Conservation (phyloP, 2,329 filamentous ascomycete species). For the Tolypocladium ophioglossoides region DNA sequence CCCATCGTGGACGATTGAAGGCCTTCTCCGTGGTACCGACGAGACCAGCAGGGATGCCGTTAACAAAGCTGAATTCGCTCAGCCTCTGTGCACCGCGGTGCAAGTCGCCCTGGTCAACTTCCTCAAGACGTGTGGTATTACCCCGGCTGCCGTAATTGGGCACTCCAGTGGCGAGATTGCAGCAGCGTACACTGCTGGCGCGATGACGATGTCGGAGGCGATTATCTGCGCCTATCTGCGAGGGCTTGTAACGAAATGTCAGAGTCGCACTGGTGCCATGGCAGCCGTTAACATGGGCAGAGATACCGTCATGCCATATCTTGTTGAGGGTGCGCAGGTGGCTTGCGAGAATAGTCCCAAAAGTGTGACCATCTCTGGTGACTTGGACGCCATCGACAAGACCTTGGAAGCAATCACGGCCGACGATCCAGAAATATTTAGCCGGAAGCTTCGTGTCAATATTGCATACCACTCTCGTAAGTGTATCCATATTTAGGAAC, state of each 20-base stretch:
- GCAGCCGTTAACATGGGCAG: constrained; percentile 18
- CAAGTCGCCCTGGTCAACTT: constrained; percentile 36
- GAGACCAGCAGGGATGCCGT: constrained; percentile 14
- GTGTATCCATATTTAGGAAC: constrained; percentile 21
- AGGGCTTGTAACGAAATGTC: constrained; percentile 9
- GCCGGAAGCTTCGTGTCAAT: constrained; percentile 29
- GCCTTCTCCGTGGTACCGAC: too few relatives aligned
- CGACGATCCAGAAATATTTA: constrained; percentile 24
- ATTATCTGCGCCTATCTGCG: constrained; percentile 24
- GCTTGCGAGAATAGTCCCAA: constrained; percentile 33
- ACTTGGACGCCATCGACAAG: constrained; percentile 14
- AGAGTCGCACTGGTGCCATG: constrained; percentile 15
- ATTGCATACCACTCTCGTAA: constrained; percentile 38
- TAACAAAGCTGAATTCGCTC: constrained; percentile 29
- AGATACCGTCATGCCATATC: constrained; percentile 10
- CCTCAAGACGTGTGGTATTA: constrained; percentile 17
- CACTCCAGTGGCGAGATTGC: constrained; percentile 29
- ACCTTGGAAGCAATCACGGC: constrained; percentile 18
- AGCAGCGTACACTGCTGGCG: constrained; percentile 23
- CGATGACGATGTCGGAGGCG: constrained; percentile 16
- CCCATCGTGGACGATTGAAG: constrained; percentile 4
- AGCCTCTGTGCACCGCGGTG: constrained; percentile 42
- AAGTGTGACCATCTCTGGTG: constrained; percentile 26
- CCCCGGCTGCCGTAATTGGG: constrained; percentile 20
- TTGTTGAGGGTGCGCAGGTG: constrained; percentile 5